Percentiles rank a stretch among this genome's conserved stretches.
phyloP scores from a whole-genome alignment of 495 filamentous ascomycete genomes.

The Pyrenula massariospora region DNA sequence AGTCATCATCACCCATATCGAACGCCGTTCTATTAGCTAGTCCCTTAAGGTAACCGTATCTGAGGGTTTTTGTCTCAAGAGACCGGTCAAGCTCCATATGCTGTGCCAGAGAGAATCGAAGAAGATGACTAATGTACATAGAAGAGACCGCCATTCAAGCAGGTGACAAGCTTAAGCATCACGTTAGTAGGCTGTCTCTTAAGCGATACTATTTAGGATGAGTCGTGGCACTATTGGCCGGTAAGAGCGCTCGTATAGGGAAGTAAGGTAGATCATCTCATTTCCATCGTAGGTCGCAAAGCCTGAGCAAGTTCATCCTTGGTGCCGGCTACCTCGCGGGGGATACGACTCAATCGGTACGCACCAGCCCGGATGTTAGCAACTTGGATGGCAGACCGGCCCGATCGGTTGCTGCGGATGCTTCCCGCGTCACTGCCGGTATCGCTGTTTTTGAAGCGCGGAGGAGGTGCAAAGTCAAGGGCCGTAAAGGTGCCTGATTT shows the following conservation, averaged over 20 bases:
- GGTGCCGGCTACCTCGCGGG: constrained; percentile 71
- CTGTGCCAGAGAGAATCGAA: neutral
- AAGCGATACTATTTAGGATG: too few species aligned
- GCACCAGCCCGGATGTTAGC: constrained; percentile 78
- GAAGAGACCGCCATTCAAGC: neutral
- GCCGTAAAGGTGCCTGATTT: constrained; percentile 84
- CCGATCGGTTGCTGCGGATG: constrained; percentile 74
- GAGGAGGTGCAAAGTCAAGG: constrained; percentile 91
- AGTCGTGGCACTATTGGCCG: too few species aligned
- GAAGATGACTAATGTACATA: neutral
- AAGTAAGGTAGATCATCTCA: constrained; percentile 24
- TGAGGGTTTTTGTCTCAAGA: neutral
- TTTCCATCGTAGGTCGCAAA: constrained; percentile 71
- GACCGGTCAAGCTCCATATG: neutral
- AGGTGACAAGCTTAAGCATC: too few species aligned
- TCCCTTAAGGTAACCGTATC: neutral
- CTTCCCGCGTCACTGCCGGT: constrained; percentile 73
- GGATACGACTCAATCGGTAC: constrained; percentile 80
- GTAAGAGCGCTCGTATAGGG: neutral
- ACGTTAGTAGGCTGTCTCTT: too few species aligned
- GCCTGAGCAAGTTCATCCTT: constrained; percentile 55
- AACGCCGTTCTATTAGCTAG: neutral
- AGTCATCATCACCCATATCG: neutral
- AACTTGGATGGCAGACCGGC: constrained; percentile 58
- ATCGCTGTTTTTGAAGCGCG: constrained; percentile 66